Base-by-base conservation (phyloP, 192 early-diverging fungal species). In the Linnemannia hyalina region DNA sequence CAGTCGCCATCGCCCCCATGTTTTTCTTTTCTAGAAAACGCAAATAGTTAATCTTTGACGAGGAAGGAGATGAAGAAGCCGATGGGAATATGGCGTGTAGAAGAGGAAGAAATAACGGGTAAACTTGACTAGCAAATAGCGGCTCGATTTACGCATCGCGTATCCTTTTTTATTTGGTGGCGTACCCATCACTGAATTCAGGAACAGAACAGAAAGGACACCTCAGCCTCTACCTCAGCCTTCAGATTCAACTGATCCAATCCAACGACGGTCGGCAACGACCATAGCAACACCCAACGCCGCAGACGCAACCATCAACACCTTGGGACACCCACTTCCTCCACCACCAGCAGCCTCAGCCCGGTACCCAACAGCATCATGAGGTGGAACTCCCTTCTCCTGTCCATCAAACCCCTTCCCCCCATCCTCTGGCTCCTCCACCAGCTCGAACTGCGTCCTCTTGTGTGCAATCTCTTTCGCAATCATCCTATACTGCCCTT, bases 401-500 rank as follows among this genome's bases (percentile, higher is more conserved):
- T 32, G 26, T 29, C 23, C 29, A 7, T 40, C 40, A 73, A 65
- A 65, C 20, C 26, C 72, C 13, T 35, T n/a, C 26, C 13, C 72
- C 6, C 29, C 46, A 16, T 38, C 57, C 35, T 75, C 68, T 4
- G 80, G 80, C 57, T 49, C 42, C 4, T 36, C 73, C 47, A 49
- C 65, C 73, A 81, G 26, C 35, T 42, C 73, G 41, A 74, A 81
- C 44, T 54, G 42, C 0, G 80, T 54, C 15, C 72, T 38, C 71
- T 68, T 54, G 5, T 3, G n/a, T 8, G 46, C 74, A 23, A 75
- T 13, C 23, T 22, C 52, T 15, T n/a, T 26, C 3, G 29, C 36
- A 26, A 75, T 75, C 18, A 75, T 46, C 54, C 47, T 35, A 3
- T n/a, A 5, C 18, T 75, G 47, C 6, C 26, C 36, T 23, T 52